Base-by-base conservation (phyloP, 2,329 filamentous ascomycete species). In the Plectosphaerella plurivora region DNA sequence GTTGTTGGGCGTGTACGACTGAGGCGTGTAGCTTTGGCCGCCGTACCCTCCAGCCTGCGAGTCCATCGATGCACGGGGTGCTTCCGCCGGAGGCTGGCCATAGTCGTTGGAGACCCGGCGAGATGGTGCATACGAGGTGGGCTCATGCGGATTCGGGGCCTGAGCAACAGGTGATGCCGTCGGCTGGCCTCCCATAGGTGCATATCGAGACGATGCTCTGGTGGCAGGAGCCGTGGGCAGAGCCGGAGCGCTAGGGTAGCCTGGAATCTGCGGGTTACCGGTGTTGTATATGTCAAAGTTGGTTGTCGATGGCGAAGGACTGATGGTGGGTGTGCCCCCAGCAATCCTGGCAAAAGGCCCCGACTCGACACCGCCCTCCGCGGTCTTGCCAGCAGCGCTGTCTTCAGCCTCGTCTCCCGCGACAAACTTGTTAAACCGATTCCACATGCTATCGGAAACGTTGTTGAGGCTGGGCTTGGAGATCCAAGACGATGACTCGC, bases 391-490 rank as follows among this genome's bases (percentile, higher is more conserved):
- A 51, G 78, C 78, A 1, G 81, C 83, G 10, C 76, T 76, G 35
- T 77, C 76, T 49, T 91, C 88, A 50, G 82, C 83, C 51, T 97
- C 93, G 54, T 97, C 93, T 14, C 94, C 95, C 49, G 89, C 86
- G 55, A 99, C 91, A 64, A 99, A 99, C 63, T 91, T 97, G 71
- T 92, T 97, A 72, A 99, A 97, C 54, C 88, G 91, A 58, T 86
- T 91, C 81, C 91, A 92, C 65, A 97, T 84, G 35, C 88, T 91
- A 55, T 88, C 91, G 2, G 92, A 94, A 0, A 97, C 91, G 70
- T 95, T 96, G 68, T 95, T 92, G 82, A 97, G 95, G 68, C 85
- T 97, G 7, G 93, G 91, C 68, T 94, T 96, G 1, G 91, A 88
- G 50, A 99, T 94, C 90, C 93, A 96, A 2, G 91, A 93, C 18